Base-by-base conservation (phyloP, 2,329 filamentous ascomycete species). In the Mycogone perniciosa region DNA sequence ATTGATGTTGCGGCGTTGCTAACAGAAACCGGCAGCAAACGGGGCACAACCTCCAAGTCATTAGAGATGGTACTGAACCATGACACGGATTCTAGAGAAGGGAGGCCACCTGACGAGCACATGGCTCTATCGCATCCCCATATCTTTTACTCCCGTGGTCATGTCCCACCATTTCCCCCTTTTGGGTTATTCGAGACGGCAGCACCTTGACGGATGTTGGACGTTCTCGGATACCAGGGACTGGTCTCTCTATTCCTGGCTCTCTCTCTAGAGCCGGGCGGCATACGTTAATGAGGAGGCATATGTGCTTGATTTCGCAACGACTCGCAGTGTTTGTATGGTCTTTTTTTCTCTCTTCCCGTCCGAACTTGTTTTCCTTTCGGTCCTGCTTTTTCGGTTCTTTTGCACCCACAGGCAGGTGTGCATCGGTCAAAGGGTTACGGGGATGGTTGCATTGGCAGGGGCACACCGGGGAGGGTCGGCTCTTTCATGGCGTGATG, bases 21-120 rank as follows among this genome's bases (percentile, higher is more conserved):
- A 35, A 48, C 31, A 5, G 42, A 31, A 11, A 20, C 30, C 39
- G 38, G 31, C 59, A 68, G 65, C 67, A 55, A 66, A 68, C 53
- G 65, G 64, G 46, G 63, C 59, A 20, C 66, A 66, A 48, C 63
- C 65, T 47, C 63, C 61, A 38, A 66, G 63, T 56, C 65, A 68
- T 53, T 68, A 63, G 56, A 27, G 6, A 7, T 29, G 46, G 41
- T 30, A 31, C 46, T 52, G 9, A 29, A 56, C 33, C 44, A 50
- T 53, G 55, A 54, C 49, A 54, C 54, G 26, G 30, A 35, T 48
- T 49, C 52, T 60, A 61, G 58, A 62, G 58, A 57, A 62, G 57
- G 57, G 59, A 56, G 56, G 52, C 57, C 59, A 61, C 56, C 20
- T 20, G 20, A 20, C 20, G 20, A 20, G 20, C 20, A 20, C 20